These are phyloP conservation scores for Phytophthora crassamura DNA, from an alignment of 352 stramenopile genomes.

Conservation along the genomic window DNA sequence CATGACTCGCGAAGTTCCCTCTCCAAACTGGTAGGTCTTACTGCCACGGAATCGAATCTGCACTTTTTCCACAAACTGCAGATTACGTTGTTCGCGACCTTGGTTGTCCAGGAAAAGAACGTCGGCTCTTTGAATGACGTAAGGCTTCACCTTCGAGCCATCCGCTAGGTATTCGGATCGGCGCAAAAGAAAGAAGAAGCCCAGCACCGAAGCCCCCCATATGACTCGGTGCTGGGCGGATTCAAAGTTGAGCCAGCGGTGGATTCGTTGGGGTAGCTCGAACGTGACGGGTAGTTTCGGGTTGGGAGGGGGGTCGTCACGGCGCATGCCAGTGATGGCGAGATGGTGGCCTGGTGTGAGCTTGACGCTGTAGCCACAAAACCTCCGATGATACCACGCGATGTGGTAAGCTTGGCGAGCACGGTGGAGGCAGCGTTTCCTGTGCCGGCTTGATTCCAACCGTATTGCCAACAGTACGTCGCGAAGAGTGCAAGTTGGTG, in stretches of 20 bases:
- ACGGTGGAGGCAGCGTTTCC: conserved; percentile 7
- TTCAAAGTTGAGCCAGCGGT: too few species aligned
- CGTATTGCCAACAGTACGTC: neutral
- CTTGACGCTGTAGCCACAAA: neutral
- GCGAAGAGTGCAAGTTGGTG: conserved; percentile 1
- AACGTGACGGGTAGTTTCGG: neutral
- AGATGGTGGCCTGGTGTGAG: neutral
- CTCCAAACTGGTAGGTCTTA: conserved; percentile 12
- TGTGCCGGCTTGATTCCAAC: neutral
- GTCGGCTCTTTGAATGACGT: neutral
- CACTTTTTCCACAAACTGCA: neutral
- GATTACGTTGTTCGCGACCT: neutral
- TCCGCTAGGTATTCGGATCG: neutral
- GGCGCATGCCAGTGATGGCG: neutral
- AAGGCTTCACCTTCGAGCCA: neutral
- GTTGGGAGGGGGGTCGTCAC: neutral
- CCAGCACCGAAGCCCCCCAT: neutral
- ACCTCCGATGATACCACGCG: conserved; percentile 1
- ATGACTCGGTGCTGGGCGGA: too few species aligned
- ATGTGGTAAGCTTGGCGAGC: too few species aligned
- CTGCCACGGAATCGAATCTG: conserved; percentile 6
- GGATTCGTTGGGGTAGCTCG: too few species aligned
- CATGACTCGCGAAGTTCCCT: neutral
- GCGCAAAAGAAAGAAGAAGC: too few species aligned
- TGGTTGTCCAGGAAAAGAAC: neutral